These are phyloP conservation scores for Chaetothyriales sp. DNA, from an alignment of 2,329 filamentous ascomycete genomes.

Conservation along the genomic window DNA sequence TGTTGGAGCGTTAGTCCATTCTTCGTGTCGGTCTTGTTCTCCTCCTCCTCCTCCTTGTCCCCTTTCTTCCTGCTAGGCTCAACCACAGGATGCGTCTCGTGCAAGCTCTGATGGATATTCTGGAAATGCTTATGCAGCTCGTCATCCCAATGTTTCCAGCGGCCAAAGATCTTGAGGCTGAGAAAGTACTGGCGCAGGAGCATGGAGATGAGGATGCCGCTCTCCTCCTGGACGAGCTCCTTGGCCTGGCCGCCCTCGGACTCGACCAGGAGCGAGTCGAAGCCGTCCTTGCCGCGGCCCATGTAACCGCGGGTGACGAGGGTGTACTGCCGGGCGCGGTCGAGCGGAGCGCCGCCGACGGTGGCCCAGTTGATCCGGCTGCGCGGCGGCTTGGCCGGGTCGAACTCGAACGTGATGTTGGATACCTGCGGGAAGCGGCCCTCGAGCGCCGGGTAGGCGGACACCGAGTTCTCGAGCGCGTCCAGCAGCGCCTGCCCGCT, in stretches of 20 bases:
- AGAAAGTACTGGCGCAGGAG: conserved; percentile 86
- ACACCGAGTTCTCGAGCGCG: conserved; percentile 75
- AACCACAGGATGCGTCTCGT: conserved; percentile 23
- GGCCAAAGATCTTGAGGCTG: conserved; percentile 63
- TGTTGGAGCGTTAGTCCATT: too few relatives aligned
- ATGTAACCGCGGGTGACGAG: conserved; percentile 78
- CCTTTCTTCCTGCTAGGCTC: conserved; percentile 9
- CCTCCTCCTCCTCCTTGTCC: conserved; percentile 16
- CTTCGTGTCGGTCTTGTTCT: conserved; percentile 29
- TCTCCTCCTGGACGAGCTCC: conserved; percentile 71
- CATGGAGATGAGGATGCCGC: conserved; percentile 70
- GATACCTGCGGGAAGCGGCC: conserved; percentile 76
- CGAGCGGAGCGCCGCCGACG: conserved; percentile 46
- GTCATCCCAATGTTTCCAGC: conserved; percentile 58
- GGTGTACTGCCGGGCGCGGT: conserved; percentile 49
- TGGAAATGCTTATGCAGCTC: conserved; percentile 51
- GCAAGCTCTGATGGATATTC: conserved; percentile 46
- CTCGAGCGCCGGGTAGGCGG: conserved; percentile 66
- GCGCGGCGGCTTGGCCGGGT: conserved; percentile 45
- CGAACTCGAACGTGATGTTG: conserved; percentile 61
- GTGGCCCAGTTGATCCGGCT: conserved; percentile 48
- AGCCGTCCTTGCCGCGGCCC: conserved; percentile 77
- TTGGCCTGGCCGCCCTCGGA: conserved; percentile 61
- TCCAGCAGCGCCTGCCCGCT: conserved; percentile 57
- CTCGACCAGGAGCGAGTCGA: conserved; percentile 56